These are phyloP conservation scores for Microdochium trichocladiopsis DNA, from an alignment of 2,329 filamentous ascomycete species.

Conservation along the genomic window DNA sequence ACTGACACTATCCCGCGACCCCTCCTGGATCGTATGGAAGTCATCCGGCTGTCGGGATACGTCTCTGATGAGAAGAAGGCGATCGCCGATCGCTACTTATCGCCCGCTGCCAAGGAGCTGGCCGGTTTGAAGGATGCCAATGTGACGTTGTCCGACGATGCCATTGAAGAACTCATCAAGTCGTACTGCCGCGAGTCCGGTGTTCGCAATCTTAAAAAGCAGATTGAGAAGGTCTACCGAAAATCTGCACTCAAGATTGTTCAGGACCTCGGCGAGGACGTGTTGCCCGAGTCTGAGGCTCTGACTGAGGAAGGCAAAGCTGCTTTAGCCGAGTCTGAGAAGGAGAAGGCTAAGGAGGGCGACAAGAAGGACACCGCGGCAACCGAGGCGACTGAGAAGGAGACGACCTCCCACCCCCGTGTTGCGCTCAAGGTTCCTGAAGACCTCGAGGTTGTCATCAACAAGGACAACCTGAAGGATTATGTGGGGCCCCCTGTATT, in stretches of 20 bases:
- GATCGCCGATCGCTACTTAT: constrained; percentile 88
- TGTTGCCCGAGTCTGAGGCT: constrained; percentile 70
- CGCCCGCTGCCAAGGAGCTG: constrained; percentile 88
- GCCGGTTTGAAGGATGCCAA: constrained; percentile 86
- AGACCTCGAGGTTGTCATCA: constrained; percentile 76
- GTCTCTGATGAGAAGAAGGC: constrained; percentile 99
- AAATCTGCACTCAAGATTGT: constrained; percentile 98
- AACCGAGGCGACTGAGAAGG: constrained; percentile 43
- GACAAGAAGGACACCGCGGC: constrained; percentile 22
- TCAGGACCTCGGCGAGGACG: constrained; percentile 83
- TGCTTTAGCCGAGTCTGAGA: constrained; percentile 63
- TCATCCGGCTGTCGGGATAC: constrained; percentile 93
- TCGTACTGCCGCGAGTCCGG: constrained; percentile 97
- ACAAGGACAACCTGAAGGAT: constrained; percentile 86
- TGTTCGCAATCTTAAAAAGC: constrained; percentile 96
- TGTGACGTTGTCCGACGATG: constrained; percentile 77
- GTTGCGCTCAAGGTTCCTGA: constrained; percentile 79
- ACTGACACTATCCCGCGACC: constrained; percentile 95
- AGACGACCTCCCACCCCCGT: constrained; percentile 64
- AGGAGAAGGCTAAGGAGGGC: constrained; percentile 52
- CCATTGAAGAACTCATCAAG: constrained; percentile 95
- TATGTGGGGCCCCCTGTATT: constrained; percentile 95
- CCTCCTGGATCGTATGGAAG: constrained; percentile 92
- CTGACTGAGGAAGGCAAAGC: constrained; percentile 81
- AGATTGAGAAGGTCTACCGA: constrained; percentile 98